phyloP scores from a whole-genome alignment of 108 stramenopile genomes.

The Conticribra weissflogii region DNA sequence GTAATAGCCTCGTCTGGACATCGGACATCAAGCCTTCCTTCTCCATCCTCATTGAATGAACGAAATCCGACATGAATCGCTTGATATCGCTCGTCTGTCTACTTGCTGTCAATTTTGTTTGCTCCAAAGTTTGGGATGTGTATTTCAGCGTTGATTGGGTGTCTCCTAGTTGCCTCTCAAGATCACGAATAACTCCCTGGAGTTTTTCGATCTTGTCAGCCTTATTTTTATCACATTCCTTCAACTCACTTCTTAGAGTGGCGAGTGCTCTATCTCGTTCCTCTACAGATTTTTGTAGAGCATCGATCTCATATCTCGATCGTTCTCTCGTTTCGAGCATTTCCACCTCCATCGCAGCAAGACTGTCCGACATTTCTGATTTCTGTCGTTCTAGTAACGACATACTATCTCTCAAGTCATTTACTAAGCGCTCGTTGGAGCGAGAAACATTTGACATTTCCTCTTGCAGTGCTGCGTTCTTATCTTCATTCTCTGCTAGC shows the following conservation, averaged over 20 bases:
- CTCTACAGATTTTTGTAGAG: constrained; percentile 18
- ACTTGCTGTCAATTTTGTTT: constrained; percentile 3
- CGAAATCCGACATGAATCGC: constrained; percentile 8
- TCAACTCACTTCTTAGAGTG: constrained; percentile 3
- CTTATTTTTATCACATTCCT: not conserved
- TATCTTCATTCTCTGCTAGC: not conserved
- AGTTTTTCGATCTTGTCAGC: constrained; percentile 14
- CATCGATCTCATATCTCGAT: constrained; percentile 22
- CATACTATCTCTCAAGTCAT: constrained; percentile 13
- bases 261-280: constrained; percentile 23
- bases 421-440: constrained; percentile 5
- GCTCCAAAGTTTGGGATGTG: not conserved
- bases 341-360: constrained; percentile 17
- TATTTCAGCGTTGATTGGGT: constrained; percentile 1
- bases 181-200: constrained; percentile 10
- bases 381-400: constrained; percentile 19
- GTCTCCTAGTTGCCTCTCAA: constrained; percentile 16
- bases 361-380: constrained; percentile 5
- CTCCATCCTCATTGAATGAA: constrained; percentile 23
- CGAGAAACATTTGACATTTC: constrained; percentile 11
- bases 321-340: constrained; percentile 7
- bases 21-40: constrained; percentile 25
- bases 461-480: constrained; percentile 11
- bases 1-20: constrained; percentile 13
- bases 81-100: constrained; percentile 18